Evolutionary conservation across 2,329 filamentous ascomycete genomes (phyloP), one percentile per base, ranked within the genome.

Genomic region (Diaporthe velutina): DNA sequence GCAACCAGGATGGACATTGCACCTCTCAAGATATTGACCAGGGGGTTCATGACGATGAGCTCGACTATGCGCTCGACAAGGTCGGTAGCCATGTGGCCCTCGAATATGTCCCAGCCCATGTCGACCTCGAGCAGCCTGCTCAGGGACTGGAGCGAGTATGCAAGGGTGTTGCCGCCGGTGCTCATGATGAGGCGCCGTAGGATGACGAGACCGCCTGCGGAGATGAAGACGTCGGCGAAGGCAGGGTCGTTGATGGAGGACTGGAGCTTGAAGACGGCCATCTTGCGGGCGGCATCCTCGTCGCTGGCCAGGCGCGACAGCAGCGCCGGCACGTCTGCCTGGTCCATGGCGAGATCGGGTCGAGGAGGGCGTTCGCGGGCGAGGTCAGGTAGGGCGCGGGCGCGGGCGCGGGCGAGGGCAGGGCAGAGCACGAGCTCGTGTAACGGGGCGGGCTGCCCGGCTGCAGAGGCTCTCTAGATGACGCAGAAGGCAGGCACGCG

Each of bases 201-300:
- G 78, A 96, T 92, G 78, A 92, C 89, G 77, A 98, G 88, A 5
- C 97, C 97, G 74, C 95, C 95, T 67, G 95, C 94, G 70, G 93
- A 92, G 76, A 98, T 98, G 86, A 99, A 99, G 79, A 97, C 92
- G 83, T 98, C 97, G 80, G 97, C 97, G 83, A 98, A 98, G 68
- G 95, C 94, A 35, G 96, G 96, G 85, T 99, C 97, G 82, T 96
- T 96, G 84, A 99, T 98, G 77, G 95, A 95, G 77, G 91, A 93
- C 85, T 99, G 97, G 78, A 99, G 91, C 86, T 98, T 98, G 90
- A 99, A 99, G 76, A 97, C 97, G 76, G 97, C 97, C 95, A 98
- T 98, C 85, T 99, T 99, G 81, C 96, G 95, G 79, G 95, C 93
- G 73, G 95, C 96, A 88, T 99, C 97, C 85, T 98, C 91, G 79